Conservation (phyloP, 805 yeast genomes). For the Hemisphaericaspora nanyangensis region DNA sequence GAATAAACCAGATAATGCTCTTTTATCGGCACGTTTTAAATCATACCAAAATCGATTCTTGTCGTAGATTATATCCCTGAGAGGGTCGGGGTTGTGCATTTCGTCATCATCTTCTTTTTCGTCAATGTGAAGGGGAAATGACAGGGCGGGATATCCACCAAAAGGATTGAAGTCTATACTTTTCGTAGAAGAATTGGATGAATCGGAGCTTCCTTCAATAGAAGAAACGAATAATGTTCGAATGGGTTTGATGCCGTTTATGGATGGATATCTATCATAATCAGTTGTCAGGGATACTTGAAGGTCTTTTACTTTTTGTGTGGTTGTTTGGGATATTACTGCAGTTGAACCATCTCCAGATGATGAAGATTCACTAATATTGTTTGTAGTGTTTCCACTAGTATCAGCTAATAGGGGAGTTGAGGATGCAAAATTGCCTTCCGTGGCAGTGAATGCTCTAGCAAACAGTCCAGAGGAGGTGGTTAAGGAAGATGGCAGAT, state of each 20-base stretch:
- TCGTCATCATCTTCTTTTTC: slow-evolving; percentile 95
- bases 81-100: slow-evolving; percentile 93
- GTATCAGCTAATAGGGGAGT: no score
- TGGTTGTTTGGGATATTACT: background rate
- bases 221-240: background rate
- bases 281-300: slow-evolving; percentile 39
- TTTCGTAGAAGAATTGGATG: no score
- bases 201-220: background rate
- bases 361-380: background rate
- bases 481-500: background rate
- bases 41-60: slow-evolving; percentile 62
- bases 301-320: background rate
- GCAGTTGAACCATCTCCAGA: background rate
- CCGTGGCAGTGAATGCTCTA: background rate
- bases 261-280: slow-evolving; percentile 65
- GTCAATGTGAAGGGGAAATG: slow-evolving; percentile 85
- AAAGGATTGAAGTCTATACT: slow-evolving; percentile 70
- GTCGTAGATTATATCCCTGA: slow-evolving; percentile 82
- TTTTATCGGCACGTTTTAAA: slow-evolving; percentile 59
- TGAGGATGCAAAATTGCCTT: no score
- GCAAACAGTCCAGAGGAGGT: background rate
- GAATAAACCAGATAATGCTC: slow-evolving; percentile 56
- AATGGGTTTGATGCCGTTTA: slow-evolving; percentile 11
- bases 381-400: no score
- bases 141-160: slow-evolving; percentile 93